Conservation (phyloP, 192 early-diverging fungal species). For the Coemansia sp. region DNA sequence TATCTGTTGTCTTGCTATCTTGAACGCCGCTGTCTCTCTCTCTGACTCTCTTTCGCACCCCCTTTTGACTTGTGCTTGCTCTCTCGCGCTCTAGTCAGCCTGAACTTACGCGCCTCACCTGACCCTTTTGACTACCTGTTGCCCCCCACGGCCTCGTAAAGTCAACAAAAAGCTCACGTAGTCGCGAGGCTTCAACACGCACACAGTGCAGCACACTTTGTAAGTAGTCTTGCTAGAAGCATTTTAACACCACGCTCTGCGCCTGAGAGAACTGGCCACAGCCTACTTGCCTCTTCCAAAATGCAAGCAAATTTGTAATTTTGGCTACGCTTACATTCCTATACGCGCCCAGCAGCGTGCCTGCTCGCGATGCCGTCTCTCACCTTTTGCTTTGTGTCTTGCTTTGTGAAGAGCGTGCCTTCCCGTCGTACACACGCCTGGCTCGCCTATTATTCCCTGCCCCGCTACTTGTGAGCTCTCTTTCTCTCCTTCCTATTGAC, state of each 20-base stretch:
- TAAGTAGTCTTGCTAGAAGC: not conserved
- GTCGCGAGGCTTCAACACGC: not conserved
- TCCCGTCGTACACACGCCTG: not conserved
- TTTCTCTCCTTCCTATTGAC: not conserved
- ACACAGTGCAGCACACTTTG: not conserved
- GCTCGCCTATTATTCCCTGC: not conserved
- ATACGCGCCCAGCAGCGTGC: not conserved
- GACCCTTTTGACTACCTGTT: not conserved
- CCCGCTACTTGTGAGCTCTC: not conserved
- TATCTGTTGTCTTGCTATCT: slow-evolving; percentile 6
- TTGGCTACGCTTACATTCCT: slow-evolving; percentile 1
- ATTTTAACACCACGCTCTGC: not conserved
- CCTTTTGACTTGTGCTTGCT: not conserved
- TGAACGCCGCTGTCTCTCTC: slow-evolving; percentile 1
- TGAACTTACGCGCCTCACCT: not conserved
- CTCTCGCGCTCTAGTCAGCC: not conserved
- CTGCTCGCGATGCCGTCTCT: not conserved
- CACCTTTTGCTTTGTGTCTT: not conserved
- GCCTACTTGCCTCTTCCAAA: not conserved
- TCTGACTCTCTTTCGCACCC: not conserved
- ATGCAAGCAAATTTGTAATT: not conserved
- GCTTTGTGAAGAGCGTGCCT: not conserved
- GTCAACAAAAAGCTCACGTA: not conserved
- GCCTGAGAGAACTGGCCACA: not conserved
- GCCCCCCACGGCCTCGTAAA: not conserved